phyloP scores from a whole-genome alignment of 2,329 filamentous ascomycete genomes.

The Sphaceloma murrayae region DNA sequence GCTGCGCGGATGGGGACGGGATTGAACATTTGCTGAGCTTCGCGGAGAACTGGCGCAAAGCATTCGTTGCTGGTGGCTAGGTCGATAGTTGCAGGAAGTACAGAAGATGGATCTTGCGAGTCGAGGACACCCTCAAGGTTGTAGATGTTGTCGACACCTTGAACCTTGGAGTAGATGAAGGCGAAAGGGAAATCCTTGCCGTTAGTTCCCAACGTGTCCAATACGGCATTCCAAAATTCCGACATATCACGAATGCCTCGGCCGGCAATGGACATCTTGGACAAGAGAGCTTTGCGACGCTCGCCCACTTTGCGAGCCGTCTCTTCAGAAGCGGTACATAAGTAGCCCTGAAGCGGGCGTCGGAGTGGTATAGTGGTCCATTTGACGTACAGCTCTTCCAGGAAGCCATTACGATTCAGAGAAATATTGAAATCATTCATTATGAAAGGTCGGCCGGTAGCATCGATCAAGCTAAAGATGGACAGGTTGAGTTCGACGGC shows the following conservation, averaged over 20 bases:
- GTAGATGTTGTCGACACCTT: slow-evolving; percentile 1
- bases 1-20: neutral
- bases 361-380: slow-evolving; percentile 17
- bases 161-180: slow-evolving; percentile 16
- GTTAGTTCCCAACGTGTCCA: slow-evolving; percentile 7
- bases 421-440: slow-evolving; percentile 16
- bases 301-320: slow-evolving; percentile 15
- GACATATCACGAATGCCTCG: slow-evolving; percentile 9
- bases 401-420: slow-evolving; percentile 9
- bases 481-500: slow-evolving; percentile 10
- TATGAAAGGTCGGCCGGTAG: slow-evolving; percentile 10
- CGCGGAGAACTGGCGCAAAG: neutral
- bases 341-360: slow-evolving; percentile 7
- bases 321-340: slow-evolving; percentile 15
- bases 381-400: slow-evolving; percentile 17
- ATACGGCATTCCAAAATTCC: slow-evolving; percentile 16
- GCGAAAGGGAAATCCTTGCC: slow-evolving; percentile 18
- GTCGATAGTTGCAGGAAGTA: slow-evolving; percentile 5
- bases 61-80: neutral
- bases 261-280: slow-evolving; percentile 12
- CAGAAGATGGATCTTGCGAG: slow-evolving; percentile 1
- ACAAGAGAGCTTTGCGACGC: slow-evolving; percentile 12
- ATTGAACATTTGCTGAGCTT: slow-evolving; percentile 5
- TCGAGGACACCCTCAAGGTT: slow-evolving; percentile 14
- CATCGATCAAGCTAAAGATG: slow-evolving; percentile 14